Percentiles rank a stretch among this genome's conserved stretches.
Evolutionary conservation across 2,329 filamentous ascomycete species (phyloP).

Genomic region (Nemania sp.): DNA sequence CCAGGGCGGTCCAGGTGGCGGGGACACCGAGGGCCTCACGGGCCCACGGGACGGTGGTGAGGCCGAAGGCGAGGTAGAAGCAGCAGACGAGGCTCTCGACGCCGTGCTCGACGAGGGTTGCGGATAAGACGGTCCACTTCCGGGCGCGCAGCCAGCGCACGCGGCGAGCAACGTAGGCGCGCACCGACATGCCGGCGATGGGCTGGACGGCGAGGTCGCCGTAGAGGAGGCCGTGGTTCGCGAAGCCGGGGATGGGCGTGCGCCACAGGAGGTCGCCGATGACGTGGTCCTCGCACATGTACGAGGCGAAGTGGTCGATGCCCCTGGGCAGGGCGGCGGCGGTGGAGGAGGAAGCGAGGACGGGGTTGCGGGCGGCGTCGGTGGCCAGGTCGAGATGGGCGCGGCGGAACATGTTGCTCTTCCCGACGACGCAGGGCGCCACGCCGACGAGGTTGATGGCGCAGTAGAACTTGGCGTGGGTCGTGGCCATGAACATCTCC

Average conservation of each 20-base stretch:
- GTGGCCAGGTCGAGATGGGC: constrained; percentile 82
- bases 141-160: constrained; percentile 90
- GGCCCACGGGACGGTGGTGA: constrained; percentile 74
- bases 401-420: constrained; percentile 97
- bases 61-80: constrained; percentile 75
- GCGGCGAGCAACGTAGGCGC: constrained; percentile 77
- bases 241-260: constrained; percentile 63
- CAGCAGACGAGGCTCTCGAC: constrained; percentile 88
- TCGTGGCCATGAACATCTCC: constrained; percentile 91
- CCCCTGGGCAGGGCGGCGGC: constrained; percentile 60
- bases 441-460: constrained; percentile 93
- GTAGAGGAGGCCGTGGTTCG: constrained; percentile 81
- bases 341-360: constrained; percentile 44
- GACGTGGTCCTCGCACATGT: constrained; percentile 97
- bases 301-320: constrained; percentile 90
- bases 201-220: constrained; percentile 91
- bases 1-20: constrained; percentile 70
- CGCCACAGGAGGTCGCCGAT: constrained; percentile 93
- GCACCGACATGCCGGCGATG: constrained; percentile 77
- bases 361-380: constrained; percentile 51
- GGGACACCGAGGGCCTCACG: constrained; percentile 56
- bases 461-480: constrained; percentile 96
- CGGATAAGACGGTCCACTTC: constrained; percentile 89
- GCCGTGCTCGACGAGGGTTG: constrained; percentile 89
- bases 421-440: constrained; percentile 92